Evolutionary conservation across 192 early-diverging fungal species (phyloP).

Genomic region (Geranomyces michiganensis): DNA sequence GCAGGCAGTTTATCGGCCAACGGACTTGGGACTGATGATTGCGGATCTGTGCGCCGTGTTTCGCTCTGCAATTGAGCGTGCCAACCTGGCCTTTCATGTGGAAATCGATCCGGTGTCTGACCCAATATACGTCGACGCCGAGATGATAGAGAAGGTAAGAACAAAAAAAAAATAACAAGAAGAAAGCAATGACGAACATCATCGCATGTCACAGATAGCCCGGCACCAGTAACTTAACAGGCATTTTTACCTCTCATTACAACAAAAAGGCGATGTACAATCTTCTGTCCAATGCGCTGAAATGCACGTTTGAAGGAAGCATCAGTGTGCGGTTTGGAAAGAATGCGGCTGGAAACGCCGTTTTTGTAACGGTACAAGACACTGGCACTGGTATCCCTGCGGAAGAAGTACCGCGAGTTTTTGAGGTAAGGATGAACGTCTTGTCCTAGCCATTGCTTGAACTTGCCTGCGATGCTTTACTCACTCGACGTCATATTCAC

Average conservation of each 20-base stretch:
- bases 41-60: conserved; percentile 23
- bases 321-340: conserved; percentile 38
- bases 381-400: conserved; percentile 50
- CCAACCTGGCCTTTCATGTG: neutral
- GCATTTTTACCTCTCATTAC: too few species aligned
- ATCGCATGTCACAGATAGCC: too few species aligned
- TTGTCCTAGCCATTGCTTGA: too few species aligned
- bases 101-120: neutral
- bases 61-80: conserved; percentile 22
- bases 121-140: conserved; percentile 14
- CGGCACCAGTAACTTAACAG: too few species aligned
- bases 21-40: conserved; percentile 1
- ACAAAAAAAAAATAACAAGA: too few species aligned
- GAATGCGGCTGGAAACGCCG: too few species aligned
- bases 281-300: conserved; percentile 54
- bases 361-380: conserved; percentile 15
- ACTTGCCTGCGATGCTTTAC: too few species aligned
- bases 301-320: conserved; percentile 51
- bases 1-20: conserved; percentile 13
- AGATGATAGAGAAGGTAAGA: conserved; percentile 23
- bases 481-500: conserved; percentile 45
- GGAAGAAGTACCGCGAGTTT: conserved; percentile 42
- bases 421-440: conserved; percentile 34
- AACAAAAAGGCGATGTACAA: too few species aligned
- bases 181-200: too few species aligned